phyloP scores from a whole-genome alignment of 768 basidiomycete species.

The Amanita pseudoporphyria region DNA sequence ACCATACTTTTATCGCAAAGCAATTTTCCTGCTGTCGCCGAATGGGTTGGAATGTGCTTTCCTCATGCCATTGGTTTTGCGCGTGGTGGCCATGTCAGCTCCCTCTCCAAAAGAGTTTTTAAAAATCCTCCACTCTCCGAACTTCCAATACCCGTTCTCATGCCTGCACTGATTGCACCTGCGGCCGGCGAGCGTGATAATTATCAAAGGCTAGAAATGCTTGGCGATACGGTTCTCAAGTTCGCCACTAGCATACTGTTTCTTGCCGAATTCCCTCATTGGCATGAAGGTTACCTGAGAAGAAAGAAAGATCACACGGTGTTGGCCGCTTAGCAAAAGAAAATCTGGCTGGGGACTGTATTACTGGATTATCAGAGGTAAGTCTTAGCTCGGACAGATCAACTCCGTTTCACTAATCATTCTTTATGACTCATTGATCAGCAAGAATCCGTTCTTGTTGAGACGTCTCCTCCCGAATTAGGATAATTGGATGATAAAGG shows the following conservation, averaged over 20 bases:
- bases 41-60: no score
- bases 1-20: slow-evolving; percentile 34
- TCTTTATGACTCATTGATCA: slow-evolving; percentile 38
- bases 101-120: slow-evolving; percentile 42
- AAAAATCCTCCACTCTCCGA: no score
- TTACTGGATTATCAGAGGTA: slow-evolving; percentile 62
- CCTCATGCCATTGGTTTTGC: slow-evolving; percentile 61
- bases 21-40: slow-evolving; percentile 27
- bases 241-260: slow-evolving; percentile 48
- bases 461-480: slow-evolving; percentile 4
- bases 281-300: slow-evolving; percentile 61
- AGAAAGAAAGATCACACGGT: slow-evolving; percentile 67
- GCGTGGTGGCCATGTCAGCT: slow-evolving; percentile 42
- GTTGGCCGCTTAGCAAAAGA: slow-evolving; percentile 55
- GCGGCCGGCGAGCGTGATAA: no score
- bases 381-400: not conserved
- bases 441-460: slow-evolving; percentile 20
- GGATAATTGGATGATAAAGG: not conserved
- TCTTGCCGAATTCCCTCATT: slow-evolving; percentile 46
- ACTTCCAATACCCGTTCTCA: no score
- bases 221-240: no score
- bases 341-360: slow-evolving; percentile 41
- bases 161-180: no score
- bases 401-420: not conserved
- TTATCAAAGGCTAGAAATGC: no score